phyloP scores from a whole-genome alignment of 805 yeast genomes.

The Candida dendrica region DNA sequence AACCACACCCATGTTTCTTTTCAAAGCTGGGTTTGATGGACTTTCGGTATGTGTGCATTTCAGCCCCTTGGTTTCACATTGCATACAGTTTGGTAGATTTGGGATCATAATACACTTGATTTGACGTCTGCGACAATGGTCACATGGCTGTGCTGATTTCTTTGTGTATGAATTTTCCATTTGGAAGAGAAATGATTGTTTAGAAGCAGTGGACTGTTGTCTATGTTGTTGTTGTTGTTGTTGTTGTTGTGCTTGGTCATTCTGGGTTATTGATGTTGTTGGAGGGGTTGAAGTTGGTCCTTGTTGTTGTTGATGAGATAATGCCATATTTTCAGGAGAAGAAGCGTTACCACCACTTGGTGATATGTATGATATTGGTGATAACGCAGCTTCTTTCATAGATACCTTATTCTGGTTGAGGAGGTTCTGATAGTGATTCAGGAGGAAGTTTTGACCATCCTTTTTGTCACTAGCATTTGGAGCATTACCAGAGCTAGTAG shows the following conservation, averaged over 20 bases:
- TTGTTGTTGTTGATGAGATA: constrained; percentile 2
- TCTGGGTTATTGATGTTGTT: neutral
- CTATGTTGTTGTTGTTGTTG: too few species aligned
- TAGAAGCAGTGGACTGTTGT: neutral
- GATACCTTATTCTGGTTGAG: constrained; percentile 18
- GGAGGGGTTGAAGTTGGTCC: constrained; percentile 1
- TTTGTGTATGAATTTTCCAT: constrained; percentile 6
- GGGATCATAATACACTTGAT: constrained; percentile 71
- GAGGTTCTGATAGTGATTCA: constrained; percentile 18
- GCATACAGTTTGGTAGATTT: constrained; percentile 56
- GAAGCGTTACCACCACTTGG: constrained; percentile 1
- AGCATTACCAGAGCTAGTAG: neutral
- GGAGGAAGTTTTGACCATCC: constrained; percentile 7
- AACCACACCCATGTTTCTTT: constrained; percentile 22
- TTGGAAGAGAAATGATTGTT: neutral
- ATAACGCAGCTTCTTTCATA: constrained; percentile 14
- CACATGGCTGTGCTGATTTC: constrained; percentile 48
- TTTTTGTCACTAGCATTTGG: neutral
- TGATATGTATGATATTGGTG: constrained; percentile 7
- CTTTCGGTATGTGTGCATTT: constrained; percentile 70
- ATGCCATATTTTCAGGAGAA: constrained; percentile 3
- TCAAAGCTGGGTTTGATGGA: constrained; percentile 33
- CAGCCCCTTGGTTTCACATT: constrained; percentile 67
- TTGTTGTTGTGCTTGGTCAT: neutral
- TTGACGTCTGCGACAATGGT: constrained; percentile 75